These are phyloP conservation scores for Pseudogymnoascus sp. DNA, from an alignment of 2,329 filamentous ascomycete species.

Conservation along the genomic window DNA sequence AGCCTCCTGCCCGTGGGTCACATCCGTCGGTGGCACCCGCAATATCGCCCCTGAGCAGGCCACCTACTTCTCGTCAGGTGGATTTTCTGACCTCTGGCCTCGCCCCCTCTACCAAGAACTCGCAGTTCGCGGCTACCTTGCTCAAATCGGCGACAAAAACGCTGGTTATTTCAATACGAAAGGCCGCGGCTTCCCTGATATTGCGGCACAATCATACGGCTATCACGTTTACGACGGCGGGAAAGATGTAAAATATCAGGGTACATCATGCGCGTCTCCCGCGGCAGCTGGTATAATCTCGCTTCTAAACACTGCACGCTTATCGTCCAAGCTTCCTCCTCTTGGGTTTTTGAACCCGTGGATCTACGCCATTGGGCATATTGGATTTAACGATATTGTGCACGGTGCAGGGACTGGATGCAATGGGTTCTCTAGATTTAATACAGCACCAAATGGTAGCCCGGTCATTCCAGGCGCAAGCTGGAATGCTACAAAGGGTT, in stretches of 20 bases:
- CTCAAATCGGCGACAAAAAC: slow-evolving; percentile 22
- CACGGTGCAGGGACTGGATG: slow-evolving; percentile 30
- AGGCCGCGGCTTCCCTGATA: slow-evolving; percentile 45
- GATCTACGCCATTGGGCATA: slow-evolving; percentile 42
- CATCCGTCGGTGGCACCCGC: slow-evolving; percentile 53
- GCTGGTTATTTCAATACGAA: slow-evolving; percentile 32
- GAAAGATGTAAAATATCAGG: slow-evolving; percentile 25
- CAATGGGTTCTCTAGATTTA: slow-evolving; percentile 13
- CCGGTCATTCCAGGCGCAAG: slow-evolving; percentile 26
- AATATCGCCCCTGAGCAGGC: slow-evolving; percentile 39
- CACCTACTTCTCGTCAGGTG: slow-evolving; percentile 34
- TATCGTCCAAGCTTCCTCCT: slow-evolving; percentile 21
- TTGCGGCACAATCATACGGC: slow-evolving; percentile 21
- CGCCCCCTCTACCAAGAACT: slow-evolving; percentile 37
- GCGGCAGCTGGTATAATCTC: slow-evolving; percentile 47
- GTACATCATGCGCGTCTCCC: slow-evolving; percentile 47
- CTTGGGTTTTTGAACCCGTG: slow-evolving; percentile 54
- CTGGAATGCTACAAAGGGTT: slow-evolving; percentile 34
- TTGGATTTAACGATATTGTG: slow-evolving; percentile 39
- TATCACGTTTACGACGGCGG: slow-evolving; percentile 16
- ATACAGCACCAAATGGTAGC: slow-evolving; percentile 14
- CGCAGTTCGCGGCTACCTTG: slow-evolving; percentile 35
- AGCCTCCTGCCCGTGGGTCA: slow-evolving; percentile 58
- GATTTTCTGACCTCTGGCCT: slow-evolving; percentile 42
- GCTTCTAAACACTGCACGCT: slow-evolving; percentile 46